phyloP scores from a whole-genome alignment of 2,329 filamentous ascomycete genomes.

The Monosporascus sp. region DNA sequence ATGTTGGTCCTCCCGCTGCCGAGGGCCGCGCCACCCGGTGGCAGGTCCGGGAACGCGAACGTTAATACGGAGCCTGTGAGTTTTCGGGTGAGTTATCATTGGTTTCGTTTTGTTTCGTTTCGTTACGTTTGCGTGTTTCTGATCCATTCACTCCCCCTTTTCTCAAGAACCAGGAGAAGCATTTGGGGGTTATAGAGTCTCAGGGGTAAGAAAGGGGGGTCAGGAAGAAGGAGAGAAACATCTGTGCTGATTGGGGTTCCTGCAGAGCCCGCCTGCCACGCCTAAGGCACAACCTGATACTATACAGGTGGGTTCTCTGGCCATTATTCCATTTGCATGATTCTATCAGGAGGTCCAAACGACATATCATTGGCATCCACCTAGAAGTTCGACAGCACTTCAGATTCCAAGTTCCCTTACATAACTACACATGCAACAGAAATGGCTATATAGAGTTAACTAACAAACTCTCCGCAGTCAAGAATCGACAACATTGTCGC shows the following conservation, averaged over 20 bases:
- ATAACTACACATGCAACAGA: too few relatives aligned
- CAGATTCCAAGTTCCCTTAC: too few relatives aligned
- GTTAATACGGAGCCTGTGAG: constrained; percentile 25
- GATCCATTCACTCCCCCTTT: background rate
- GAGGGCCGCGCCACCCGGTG: constrained; percentile 30
- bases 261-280: constrained; percentile 17
- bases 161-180: too few relatives aligned
- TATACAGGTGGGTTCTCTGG: constrained; percentile 24
- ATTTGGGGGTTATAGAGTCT: background rate
- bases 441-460: background rate
- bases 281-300: constrained; percentile 20
- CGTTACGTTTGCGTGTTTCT: constrained; percentile 1
- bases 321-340: background rate
- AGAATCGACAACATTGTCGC: constrained; percentile 34
- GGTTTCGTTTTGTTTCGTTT: background rate
- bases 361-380: constrained; percentile 4
- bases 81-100: constrained; percentile 33
- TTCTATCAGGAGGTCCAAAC: background rate
- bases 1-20: constrained; percentile 44
- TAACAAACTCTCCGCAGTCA: constrained; percentile 15
- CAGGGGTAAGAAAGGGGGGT: background rate
- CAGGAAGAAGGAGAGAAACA: background rate
- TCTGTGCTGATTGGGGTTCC: constrained; percentile 4
- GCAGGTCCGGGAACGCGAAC: constrained; percentile 28
- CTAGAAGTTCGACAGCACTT: too few relatives aligned